Conservation (phyloP, 768 basidiomycete genomes). For the Lentinula sp. region DNA sequence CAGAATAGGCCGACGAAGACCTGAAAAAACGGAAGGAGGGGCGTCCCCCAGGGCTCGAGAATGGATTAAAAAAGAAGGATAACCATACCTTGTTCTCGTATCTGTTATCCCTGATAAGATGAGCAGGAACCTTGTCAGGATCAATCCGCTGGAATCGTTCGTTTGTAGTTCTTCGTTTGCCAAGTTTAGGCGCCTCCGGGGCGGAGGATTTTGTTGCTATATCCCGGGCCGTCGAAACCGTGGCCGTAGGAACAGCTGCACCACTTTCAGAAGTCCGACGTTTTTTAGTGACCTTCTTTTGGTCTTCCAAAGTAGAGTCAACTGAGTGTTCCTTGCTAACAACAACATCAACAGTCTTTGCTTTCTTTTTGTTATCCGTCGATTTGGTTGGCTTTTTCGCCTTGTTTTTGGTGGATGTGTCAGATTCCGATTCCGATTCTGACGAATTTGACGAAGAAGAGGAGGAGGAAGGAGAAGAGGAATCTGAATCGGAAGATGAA, state of each 20-base stretch:
- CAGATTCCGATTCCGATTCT: constrained; percentile 23
- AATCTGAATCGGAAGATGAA: constrained; percentile 14
- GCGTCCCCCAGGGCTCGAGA: background rate
- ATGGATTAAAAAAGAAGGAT: too few species aligned
- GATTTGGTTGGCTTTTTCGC: constrained; percentile 2
- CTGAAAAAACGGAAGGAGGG: background rate
- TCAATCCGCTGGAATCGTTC: constrained; percentile 82
- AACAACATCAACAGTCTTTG: background rate
- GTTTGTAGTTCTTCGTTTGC: constrained; percentile 34
- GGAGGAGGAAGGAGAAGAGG: constrained; percentile 21
- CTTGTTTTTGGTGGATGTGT: constrained; percentile 9
- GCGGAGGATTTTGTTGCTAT: constrained; percentile 12
- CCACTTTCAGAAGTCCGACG: constrained; percentile 50
- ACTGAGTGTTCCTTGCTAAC: background rate
- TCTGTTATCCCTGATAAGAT: constrained; percentile 55
- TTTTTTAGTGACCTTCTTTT: constrained; percentile 48
- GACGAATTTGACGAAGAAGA: constrained; percentile 23
- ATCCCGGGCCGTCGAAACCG: constrained; percentile 17
- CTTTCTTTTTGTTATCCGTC: background rate
- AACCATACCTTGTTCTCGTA: constrained; percentile 74
- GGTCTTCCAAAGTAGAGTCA: constrained; percentile 7
- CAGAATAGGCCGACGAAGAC: background rate
- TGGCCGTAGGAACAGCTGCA: constrained; percentile 40
- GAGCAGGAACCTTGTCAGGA: constrained; percentile 42
- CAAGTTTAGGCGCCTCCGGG: constrained; percentile 21